These are phyloP conservation scores for Podospora appendiculata DNA, from an alignment of 495 filamentous ascomycete genomes.

Conservation along the genomic window DNA sequence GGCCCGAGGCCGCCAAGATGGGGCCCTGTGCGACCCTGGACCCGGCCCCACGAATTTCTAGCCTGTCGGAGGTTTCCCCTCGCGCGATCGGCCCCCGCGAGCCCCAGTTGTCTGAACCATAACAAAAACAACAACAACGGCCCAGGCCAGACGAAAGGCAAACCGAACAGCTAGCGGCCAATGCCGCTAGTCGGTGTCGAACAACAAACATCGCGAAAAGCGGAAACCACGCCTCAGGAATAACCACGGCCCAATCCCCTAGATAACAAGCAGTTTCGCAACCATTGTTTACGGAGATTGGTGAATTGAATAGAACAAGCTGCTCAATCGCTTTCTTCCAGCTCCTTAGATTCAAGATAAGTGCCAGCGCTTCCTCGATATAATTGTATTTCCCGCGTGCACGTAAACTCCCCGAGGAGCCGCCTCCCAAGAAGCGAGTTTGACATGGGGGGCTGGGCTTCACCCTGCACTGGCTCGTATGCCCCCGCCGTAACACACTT, in stretches of 20 bases:
- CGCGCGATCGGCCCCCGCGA: conserved; percentile 3
- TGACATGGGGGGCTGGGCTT: conserved; percentile 7
- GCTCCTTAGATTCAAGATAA: too few species aligned
- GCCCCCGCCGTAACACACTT: background rate
- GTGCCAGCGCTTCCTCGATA: too few species aligned
- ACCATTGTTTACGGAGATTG: too few species aligned
- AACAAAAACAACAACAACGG: conserved; percentile 20
- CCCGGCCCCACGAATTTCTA: background rate
- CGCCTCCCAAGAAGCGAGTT: conserved; percentile 4
- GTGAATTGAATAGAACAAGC: too few species aligned
- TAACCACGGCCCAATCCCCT: too few species aligned
- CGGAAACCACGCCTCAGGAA: too few species aligned
- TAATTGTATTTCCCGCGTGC: too few species aligned
- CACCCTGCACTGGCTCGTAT: conserved; percentile 1
- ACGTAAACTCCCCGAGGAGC: too few species aligned
- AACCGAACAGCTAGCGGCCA: background rate
- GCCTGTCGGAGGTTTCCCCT: conserved; percentile 13
- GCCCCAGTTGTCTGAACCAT: background rate
- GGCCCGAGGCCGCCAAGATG: background rate
- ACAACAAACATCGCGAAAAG: background rate
- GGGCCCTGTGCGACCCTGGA: background rate
- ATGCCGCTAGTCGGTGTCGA: background rate
- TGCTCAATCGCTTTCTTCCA: too few species aligned
- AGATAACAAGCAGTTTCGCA: too few species aligned
- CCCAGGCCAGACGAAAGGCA: conserved; percentile 11